Conservation (phyloP, 345 rosid genomes). For the Citrus cavaleriei region DNA sequence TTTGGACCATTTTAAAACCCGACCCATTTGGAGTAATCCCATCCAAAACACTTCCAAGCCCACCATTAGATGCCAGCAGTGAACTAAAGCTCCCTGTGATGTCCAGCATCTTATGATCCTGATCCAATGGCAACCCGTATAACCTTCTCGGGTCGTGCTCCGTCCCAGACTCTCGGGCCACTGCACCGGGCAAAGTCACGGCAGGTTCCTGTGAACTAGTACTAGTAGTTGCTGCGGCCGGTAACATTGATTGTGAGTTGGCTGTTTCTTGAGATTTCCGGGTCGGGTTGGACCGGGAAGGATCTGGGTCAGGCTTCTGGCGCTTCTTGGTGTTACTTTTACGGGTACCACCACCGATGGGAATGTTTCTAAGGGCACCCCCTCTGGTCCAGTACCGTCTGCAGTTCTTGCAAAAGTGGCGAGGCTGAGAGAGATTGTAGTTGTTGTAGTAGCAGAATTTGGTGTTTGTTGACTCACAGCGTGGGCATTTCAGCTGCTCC, state of each 20-base stretch:
- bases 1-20: conserved; percentile 30
- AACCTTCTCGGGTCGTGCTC: conserved; percentile 39
- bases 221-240: not conserved
- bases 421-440: conserved; percentile 41
- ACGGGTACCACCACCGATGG: conserved; percentile 84
- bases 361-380: conserved; percentile 86
- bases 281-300: conserved; percentile 10
- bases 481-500: conserved; percentile 75
- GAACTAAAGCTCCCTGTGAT: conserved; percentile 56
- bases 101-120: conserved; percentile 36
- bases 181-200: not conserved
- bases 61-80: conserved; percentile 44
- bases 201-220: not conserved
- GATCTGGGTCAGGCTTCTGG: conserved; percentile 27
- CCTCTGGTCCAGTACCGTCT: conserved; percentile 97
- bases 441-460: conserved; percentile 97
- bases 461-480: conserved; percentile 74
- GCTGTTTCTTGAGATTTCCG: conserved; percentile 6
- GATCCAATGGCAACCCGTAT: conserved; percentile 43
- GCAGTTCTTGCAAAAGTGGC: conserved; percentile 75
- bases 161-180: not conserved
- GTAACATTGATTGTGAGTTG: too few relatives aligned
- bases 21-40: conserved; percentile 46
- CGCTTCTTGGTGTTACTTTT: conserved; percentile 43
- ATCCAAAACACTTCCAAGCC: conserved; percentile 37